Evolutionary conservation across 768 basidiomycete genomes (phyloP), one percentile per base, ranked within the genome.

Genomic region (Neoboletus magnificus): DNA sequence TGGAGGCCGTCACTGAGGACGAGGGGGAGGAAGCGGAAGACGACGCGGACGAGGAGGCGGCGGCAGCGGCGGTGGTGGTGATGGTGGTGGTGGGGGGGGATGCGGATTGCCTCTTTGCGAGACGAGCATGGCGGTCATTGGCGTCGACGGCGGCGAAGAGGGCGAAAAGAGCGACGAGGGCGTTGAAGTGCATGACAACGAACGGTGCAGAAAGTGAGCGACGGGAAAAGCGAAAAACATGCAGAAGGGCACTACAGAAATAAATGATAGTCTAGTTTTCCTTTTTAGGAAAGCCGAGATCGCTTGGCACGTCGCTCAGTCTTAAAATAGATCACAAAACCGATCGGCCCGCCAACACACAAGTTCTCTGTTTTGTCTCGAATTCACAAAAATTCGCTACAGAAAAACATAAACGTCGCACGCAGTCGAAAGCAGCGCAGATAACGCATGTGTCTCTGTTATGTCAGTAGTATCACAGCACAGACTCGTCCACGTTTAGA

Each of bases 401-500:
- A 20, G 9, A 41, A 41, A 2, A 22, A 15, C 22, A 22, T 10
- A 35, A 18, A 18, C 5, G n/a, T n/a, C n/a, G n/a, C n/a, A n/a
- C 20, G n/a, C 39, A 40, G 20, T 13, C 22, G 20, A 9, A n/a
- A 47, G 22, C 20, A 10, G 35, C 35, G 16, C 35, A 5, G 22
- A 42, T 23, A 23, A 9, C 5, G 39, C 40, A 41, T 41, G 11
- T 41, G 10, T 13, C 9, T 3, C 4, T 33, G 42, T 39, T 40
- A 40, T 18, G 46, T 39, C 25, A 47, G 7, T 20, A 5, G 5
- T 8, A 12, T 57, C 35, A 58, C 27, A 30, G 22, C 9, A 1
- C 6, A 0, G 79, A 73, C 64, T 89, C 87, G 53, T 90, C 87
- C 1, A 76, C 77, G 59, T 89, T 91, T 40, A 91, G 72, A 20